These are phyloP conservation scores for Tubosaeta sp. DNA, from an alignment of 768 basidiomycete genomes.

Conservation along the genomic window DNA sequence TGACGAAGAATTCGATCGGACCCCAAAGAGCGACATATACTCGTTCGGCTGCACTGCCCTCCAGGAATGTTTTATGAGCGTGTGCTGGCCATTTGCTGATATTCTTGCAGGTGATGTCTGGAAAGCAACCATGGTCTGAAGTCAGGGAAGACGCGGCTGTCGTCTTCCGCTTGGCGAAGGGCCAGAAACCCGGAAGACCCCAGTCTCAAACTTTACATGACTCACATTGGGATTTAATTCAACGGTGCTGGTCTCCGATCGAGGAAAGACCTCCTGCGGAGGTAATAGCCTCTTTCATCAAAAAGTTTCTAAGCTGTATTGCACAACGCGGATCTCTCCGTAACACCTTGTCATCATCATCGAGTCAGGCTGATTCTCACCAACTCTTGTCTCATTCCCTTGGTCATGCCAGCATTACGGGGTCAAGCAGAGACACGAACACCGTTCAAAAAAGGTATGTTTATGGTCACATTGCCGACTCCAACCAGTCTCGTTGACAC, in stretches of 20 bases:
- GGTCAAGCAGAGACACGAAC: neutral
- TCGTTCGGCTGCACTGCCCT: slow-evolving; percentile 30
- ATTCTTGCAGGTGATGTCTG: slow-evolving; percentile 20
- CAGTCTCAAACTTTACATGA: slow-evolving; percentile 1
- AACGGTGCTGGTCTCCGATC: slow-evolving; percentile 4
- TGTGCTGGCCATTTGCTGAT: neutral
- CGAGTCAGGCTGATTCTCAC: neutral
- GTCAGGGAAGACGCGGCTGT: neutral
- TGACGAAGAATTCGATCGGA: neutral
- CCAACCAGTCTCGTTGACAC: neutral
- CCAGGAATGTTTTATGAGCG: slow-evolving; percentile 13
- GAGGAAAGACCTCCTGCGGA: neutral
- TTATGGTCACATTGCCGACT: neutral
- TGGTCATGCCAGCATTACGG: neutral
- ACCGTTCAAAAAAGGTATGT: neutral
- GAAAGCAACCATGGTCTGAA: slow-evolving; percentile 12
- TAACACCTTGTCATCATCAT: neutral
- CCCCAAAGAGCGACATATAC: slow-evolving; percentile 15
- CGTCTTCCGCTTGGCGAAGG: slow-evolving; percentile 5
- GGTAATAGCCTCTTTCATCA: neutral
- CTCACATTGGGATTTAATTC: slow-evolving; percentile 7
- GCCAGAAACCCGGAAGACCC: slow-evolving; percentile 2
- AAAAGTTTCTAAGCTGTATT: neutral
- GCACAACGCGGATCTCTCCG: neutral
- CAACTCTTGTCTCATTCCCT: neutral